Evolutionary conservation across 2,329 filamentous ascomycete genomes (phyloP).

Genomic region (Penicillium sp.): DNA sequence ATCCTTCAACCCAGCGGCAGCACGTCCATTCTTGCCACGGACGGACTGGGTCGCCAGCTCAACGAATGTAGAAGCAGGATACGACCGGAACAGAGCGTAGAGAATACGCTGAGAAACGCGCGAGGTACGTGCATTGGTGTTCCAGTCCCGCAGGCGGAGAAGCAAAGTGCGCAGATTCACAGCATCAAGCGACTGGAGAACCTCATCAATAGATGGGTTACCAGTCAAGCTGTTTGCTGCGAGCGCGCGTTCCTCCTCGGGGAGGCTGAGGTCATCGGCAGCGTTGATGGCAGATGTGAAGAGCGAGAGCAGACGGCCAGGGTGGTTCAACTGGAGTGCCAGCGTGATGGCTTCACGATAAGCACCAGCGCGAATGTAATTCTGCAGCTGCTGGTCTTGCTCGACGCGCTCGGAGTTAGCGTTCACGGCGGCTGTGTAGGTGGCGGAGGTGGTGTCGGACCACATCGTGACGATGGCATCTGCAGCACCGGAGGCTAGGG

Average conservation of each 20-base stretch:
- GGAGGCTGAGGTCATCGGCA: slow-evolving; percentile 60
- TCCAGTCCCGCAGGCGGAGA: slow-evolving; percentile 87
- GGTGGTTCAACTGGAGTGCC: slow-evolving; percentile 91
- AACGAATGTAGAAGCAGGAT: slow-evolving; percentile 75
- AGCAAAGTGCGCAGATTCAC: slow-evolving; percentile 84
- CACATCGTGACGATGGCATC: slow-evolving; percentile 95
- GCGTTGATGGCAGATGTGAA: slow-evolving; percentile 77
- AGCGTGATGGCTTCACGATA: slow-evolving; percentile 92
- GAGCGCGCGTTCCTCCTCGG: slow-evolving; percentile 24
- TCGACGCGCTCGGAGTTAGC: slow-evolving; percentile 80
- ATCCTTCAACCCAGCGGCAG: slow-evolving; percentile 69
- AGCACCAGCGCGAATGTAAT: slow-evolving; percentile 82
- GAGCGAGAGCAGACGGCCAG: slow-evolving; percentile 76
- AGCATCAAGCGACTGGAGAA: slow-evolving; percentile 74
- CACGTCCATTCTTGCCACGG: slow-evolving; percentile 31
- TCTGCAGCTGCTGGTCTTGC: slow-evolving; percentile 90
- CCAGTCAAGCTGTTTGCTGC: slow-evolving; percentile 43
- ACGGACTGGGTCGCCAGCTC: slow-evolving; percentile 55
- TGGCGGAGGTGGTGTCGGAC: slow-evolving; percentile 84
- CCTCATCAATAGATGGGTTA: slow-evolving; percentile 69
- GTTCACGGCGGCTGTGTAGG: slow-evolving; percentile 70
- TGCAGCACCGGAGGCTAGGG: slow-evolving; percentile 83
- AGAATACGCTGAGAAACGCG: slow-evolving; percentile 83
- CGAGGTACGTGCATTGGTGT: slow-evolving; percentile 87
- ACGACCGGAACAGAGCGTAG: slow-evolving; percentile 74